Evolutionary conservation across 2,329 filamentous ascomycete species (phyloP).

Genomic region (Lecanoromycetidae sp.): DNA sequence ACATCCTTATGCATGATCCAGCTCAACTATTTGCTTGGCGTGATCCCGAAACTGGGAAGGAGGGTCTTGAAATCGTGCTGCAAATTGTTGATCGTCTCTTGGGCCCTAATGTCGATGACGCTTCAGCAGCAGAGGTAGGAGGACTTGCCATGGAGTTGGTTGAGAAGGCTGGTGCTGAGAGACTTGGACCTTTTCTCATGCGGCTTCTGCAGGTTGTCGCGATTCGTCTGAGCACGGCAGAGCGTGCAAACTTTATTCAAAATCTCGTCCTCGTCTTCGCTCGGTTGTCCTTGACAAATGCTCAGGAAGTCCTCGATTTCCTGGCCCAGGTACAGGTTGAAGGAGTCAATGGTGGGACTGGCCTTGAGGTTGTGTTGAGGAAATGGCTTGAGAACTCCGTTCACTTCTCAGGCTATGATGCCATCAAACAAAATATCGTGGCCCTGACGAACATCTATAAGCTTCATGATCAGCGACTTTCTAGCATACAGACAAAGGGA

Average conservation of each 20-base stretch:
- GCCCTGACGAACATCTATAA: slow-evolving; percentile 85
- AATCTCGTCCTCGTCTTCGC: slow-evolving; percentile 93
- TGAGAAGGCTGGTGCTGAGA: slow-evolving; percentile 84
- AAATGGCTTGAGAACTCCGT: slow-evolving; percentile 98
- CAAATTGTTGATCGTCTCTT: slow-evolving; percentile 87
- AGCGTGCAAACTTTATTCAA: slow-evolving; percentile 84
- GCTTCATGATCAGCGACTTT: slow-evolving; percentile 68
- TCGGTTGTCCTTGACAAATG: slow-evolving; percentile 70
- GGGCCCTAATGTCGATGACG: slow-evolving; percentile 73
- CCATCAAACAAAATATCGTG: slow-evolving; percentile 92
- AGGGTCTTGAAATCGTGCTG: slow-evolving; percentile 76
- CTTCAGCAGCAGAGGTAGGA: slow-evolving; percentile 89
- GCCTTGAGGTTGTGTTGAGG: slow-evolving; percentile 75
- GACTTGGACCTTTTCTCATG: slow-evolving; percentile 77
- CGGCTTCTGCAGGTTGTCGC: slow-evolving; percentile 85
- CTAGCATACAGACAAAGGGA: slow-evolving; percentile 74
- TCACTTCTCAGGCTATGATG: slow-evolving; percentile 95
- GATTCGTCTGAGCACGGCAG: slow-evolving; percentile 65
- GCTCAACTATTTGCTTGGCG: slow-evolving; percentile 81
- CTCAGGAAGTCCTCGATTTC: slow-evolving; percentile 84
- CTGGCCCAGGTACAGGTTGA: slow-evolving; percentile 71
- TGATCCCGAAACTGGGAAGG: slow-evolving; percentile 62
- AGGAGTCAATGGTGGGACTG: slow-evolving; percentile 44
- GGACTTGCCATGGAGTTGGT: slow-evolving; percentile 88
- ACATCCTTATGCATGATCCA: slow-evolving; percentile 79